These are phyloP conservation scores for Hyaloscypha bicolor DNA, from an alignment of 495 filamentous ascomycete genomes.

Conservation along the genomic window DNA sequence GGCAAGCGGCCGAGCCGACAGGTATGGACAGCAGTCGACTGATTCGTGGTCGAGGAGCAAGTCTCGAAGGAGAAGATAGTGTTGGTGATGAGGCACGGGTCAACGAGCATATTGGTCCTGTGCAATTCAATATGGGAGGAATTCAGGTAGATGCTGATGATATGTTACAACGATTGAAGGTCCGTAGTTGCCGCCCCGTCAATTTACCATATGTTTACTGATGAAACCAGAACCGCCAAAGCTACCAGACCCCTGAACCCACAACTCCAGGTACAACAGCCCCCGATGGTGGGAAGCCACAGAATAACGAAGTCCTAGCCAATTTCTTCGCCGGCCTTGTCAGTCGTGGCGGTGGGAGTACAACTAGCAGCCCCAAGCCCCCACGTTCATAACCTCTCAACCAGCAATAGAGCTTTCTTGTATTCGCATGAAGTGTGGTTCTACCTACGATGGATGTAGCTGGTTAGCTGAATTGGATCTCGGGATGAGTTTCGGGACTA, in stretches of 20 bases:
- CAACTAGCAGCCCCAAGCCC: slow-evolving; percentile 33
- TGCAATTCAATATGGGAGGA: slow-evolving; percentile 96
- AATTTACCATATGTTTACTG: slow-evolving; percentile 1
- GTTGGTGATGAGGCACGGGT: slow-evolving; percentile 58
- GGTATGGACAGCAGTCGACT: slow-evolving; percentile 38
- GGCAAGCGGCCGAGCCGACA: slow-evolving; percentile 41
- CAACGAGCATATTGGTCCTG: slow-evolving; percentile 89
- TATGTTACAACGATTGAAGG: slow-evolving; percentile 86
- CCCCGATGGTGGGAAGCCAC: slow-evolving; percentile 55
- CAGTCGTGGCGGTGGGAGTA: slow-evolving; percentile 45
- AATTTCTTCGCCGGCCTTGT: slow-evolving; percentile 69
- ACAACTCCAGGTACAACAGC: slow-evolving; percentile 30
- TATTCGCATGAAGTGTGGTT: neutral
- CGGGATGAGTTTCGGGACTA: neutral
- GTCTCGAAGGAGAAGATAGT: slow-evolving; percentile 38
- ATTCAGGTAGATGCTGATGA: slow-evolving; percentile 97
- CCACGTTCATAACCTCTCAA: neutral
- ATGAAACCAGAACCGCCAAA: slow-evolving; percentile 30
- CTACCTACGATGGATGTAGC: neutral
- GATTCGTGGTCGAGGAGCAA: slow-evolving; percentile 16
- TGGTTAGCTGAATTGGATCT: neutral
- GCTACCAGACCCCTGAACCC: slow-evolving; percentile 42
- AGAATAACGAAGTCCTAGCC: slow-evolving; percentile 59
- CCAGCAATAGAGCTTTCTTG: neutral
- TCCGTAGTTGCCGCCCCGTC: slow-evolving; percentile 38